phyloP scores from a whole-genome alignment of 2,329 filamentous ascomycete genomes.

The Diaporthe sp. region DNA sequence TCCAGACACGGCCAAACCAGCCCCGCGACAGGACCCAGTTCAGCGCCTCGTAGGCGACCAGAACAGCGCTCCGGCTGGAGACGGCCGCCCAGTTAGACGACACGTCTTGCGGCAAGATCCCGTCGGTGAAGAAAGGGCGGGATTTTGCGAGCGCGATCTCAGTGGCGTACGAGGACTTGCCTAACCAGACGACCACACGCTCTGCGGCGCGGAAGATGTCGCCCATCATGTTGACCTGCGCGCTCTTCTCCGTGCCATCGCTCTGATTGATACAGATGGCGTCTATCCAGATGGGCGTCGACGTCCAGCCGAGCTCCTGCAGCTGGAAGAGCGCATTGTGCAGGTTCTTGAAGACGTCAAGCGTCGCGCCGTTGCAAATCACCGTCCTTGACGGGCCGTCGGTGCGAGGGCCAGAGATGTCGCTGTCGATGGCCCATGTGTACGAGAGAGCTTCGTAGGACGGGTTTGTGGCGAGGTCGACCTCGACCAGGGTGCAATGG shows the following conservation, averaged over 20 bases:
- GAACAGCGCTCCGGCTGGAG: not conserved
- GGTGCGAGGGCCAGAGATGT: slow-evolving; percentile 1
- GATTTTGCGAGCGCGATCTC: not conserved
- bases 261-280: slow-evolving; percentile 5
- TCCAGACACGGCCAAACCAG: slow-evolving; percentile 7
- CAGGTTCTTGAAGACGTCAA: slow-evolving; percentile 14
- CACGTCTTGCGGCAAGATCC: not conserved
- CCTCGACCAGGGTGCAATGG: not conserved
- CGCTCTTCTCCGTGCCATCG: not conserved
- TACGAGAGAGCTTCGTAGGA: slow-evolving; percentile 9
- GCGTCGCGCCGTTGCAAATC: not conserved
- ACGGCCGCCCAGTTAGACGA: not conserved
- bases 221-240: slow-evolving; percentile 15
- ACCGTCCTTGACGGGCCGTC: not conserved
- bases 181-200: slow-evolving; percentile 1
- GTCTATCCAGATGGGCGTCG: not conserved
- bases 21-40: not conserved
- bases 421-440: slow-evolving; percentile 13
- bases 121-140: not conserved
- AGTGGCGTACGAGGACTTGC: slow-evolving; percentile 14
- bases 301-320: slow-evolving; percentile 1
- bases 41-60: not conserved
- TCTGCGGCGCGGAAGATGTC: slow-evolving; percentile 11
- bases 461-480: not conserved
- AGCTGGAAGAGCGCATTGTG: slow-evolving; percentile 9